These are phyloP conservation scores for Meyerozyma carpophila DNA, from an alignment of 1,139 yeast genomes.

Conservation along the genomic window DNA sequence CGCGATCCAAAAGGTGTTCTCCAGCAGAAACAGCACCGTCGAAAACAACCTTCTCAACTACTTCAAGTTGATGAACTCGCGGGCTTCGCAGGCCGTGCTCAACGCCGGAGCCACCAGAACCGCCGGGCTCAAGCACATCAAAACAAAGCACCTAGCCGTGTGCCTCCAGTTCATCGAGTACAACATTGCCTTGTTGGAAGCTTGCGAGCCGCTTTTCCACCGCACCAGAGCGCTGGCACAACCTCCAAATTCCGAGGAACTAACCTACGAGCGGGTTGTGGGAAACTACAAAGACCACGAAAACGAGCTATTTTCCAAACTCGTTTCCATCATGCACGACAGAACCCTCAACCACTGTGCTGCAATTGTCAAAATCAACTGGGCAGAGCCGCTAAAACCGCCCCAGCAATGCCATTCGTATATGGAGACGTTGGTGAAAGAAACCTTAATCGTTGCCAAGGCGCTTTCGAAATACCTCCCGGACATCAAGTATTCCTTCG, in stretches of 20 bases:
- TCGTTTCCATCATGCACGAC: conserved; percentile 67
- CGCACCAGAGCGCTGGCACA: conserved; percentile 1
- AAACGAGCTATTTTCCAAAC: conserved; percentile 58
- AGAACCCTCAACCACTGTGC: conserved; percentile 48
- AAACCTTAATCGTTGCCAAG: conserved; percentile 57
- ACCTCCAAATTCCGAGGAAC: conserved; percentile 24
- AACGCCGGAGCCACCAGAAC: conserved; percentile 77
- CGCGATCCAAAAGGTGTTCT: conserved; percentile 44
- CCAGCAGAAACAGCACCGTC: conserved; percentile 28
- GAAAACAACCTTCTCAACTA: conserved; percentile 45
- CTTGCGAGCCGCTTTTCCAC: conserved; percentile 14
- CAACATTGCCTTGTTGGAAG: conserved; percentile 23
- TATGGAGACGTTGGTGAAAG: conserved; percentile 65
- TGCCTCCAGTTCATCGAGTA: conserved; percentile 55
- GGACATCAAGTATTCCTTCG: conserved; percentile 39
- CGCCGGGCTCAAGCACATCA: conserved; percentile 70
- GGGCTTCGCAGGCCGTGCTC: conserved; percentile 57
- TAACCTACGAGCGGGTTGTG: conserved; percentile 26
- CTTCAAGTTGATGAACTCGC: conserved; percentile 49
- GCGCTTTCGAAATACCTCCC: conserved; percentile 59
- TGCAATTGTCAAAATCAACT: conserved; percentile 42
- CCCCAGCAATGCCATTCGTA: conserved; percentile 51
- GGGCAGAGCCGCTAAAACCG: conserved; percentile 39
- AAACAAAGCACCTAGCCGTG: conserved; percentile 68
- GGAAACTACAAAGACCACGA: conserved; percentile 54